phyloP scores from a whole-genome alignment of 352 stramenopile genomes.

The Blastocystis sp. region DNA sequence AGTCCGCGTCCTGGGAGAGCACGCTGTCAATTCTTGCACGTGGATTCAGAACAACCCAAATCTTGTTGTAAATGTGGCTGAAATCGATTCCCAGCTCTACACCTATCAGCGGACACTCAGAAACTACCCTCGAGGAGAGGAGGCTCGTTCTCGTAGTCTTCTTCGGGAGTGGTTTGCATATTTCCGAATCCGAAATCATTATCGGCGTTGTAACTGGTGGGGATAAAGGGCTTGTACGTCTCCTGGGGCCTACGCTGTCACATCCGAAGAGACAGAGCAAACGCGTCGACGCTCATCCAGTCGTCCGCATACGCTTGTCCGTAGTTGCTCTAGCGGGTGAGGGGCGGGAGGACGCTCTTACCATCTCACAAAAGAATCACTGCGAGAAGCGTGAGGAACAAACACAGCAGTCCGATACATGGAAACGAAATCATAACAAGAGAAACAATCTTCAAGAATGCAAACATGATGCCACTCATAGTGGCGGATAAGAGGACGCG shows the following conservation, averaged over 20 bases:
- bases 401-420: neutral
- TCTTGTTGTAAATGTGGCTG: constrained; percentile 66
- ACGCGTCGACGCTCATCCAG: constrained; percentile 67
- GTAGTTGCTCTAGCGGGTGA: constrained; percentile 56
- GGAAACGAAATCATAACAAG: neutral
- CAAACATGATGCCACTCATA: neutral
- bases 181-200: constrained; percentile 67
- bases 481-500: constrained; percentile 14
- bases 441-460: constrained; percentile 41
- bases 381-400: constrained; percentile 29
- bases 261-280: neutral
- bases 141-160: constrained; percentile 64
- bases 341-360: neutral
- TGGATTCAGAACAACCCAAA: constrained; percentile 60
- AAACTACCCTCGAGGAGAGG: constrained; percentile 49
- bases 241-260: constrained; percentile 16
- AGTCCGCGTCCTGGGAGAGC: constrained; percentile 42
- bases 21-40: constrained; percentile 29
- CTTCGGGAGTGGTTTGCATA: constrained; percentile 64
- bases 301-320: constrained; percentile 59
- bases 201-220: constrained; percentile 13
- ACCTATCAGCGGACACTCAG: neutral
- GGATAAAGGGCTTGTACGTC: constrained; percentile 26
- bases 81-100: constrained; percentile 68
- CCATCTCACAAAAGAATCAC: constrained; percentile 34